Evolutionary conservation across 1,284 basidiomycete genomes (phyloP).

Genomic region (Papiliotrema flavescens): DNA sequence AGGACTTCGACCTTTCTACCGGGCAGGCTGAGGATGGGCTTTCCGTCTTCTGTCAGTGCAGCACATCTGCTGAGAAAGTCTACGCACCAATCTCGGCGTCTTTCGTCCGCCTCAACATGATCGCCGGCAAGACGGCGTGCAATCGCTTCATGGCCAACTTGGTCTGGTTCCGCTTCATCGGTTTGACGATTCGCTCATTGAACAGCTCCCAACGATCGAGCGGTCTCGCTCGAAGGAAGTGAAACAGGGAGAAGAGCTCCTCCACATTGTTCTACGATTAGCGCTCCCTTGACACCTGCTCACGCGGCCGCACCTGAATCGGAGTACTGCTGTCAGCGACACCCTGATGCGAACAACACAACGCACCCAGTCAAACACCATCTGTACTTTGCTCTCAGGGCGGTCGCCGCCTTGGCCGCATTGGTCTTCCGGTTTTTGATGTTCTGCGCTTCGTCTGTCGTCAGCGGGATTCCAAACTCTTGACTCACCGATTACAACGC

Average conservation of each 20-base stretch:
- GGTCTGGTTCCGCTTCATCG: constrained; percentile 68
- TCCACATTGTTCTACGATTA: constrained; percentile 73
- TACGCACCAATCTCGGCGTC: constrained; percentile 58
- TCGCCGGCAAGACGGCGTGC: constrained; percentile 74
- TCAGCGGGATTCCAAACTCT: background rate
- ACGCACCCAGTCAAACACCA: constrained; percentile 75
- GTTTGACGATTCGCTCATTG: constrained; percentile 71
- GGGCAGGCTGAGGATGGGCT: constrained; percentile 80
- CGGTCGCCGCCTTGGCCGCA: constrained; percentile 74
- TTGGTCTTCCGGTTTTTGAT: constrained; percentile 92
- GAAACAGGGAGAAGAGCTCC: constrained; percentile 84
- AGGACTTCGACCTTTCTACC: constrained; percentile 68
- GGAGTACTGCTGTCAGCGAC: constrained; percentile 59
- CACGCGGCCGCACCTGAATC: constrained; percentile 57
- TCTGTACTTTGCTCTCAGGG: constrained; percentile 69
- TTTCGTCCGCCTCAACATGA: constrained; percentile 91
- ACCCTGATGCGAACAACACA: background rate
- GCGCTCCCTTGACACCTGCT: background rate
- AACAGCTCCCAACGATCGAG: constrained; percentile 77
- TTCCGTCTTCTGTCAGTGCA: constrained; percentile 61
- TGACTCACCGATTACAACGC: constrained; percentile 71
- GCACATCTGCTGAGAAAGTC: background rate
- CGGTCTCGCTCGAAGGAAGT: constrained; percentile 81
- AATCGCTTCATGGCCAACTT: constrained; percentile 76
- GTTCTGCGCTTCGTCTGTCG: constrained; percentile 89